A percentile compares a stretch with the other conserved stretches of the same genome.
phyloP scores from a whole-genome alignment of 306 rosid genomes.

The Corylus avellana region DNA sequence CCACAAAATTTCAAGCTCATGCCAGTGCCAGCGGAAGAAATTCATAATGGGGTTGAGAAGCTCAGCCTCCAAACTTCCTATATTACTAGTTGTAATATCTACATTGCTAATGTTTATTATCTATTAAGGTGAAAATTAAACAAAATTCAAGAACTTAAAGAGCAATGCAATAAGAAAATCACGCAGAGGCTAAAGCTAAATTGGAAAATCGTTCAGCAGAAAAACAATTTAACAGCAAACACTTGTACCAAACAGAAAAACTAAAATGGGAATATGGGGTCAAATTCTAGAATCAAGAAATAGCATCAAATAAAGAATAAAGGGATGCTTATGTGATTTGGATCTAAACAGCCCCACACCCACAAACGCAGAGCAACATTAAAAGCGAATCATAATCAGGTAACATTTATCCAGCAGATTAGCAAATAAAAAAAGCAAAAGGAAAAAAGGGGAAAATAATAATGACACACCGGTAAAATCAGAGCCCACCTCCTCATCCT shows the following conservation, averaged over 20 bases:
- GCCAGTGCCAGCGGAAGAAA: constrained; percentile 20
- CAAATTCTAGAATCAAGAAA: constrained; percentile 5
- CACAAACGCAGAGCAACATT: background rate
- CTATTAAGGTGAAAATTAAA: background rate
- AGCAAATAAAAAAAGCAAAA: constrained; percentile 19
- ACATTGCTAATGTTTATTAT: background rate
- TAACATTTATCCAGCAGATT: constrained; percentile 14
- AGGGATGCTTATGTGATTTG: background rate
- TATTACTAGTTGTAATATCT: background rate
- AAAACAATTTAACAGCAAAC: constrained; percentile 1
- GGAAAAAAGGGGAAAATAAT: constrained; percentile 10
- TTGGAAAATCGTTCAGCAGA: background rate
- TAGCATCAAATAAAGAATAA: background rate
- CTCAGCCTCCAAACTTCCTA: constrained; percentile 5
- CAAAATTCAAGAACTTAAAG: background rate
- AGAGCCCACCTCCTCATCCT: constrained; percentile 41
- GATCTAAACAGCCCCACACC: constrained; percentile 15
- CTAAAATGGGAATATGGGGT: constrained; percentile 23
- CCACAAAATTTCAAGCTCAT: constrained; percentile 6
- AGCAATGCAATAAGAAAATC: background rate
- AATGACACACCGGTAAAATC: constrained; percentile 49
- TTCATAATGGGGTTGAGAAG: background rate
- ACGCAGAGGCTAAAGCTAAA: constrained; percentile 4
- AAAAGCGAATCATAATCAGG: constrained; percentile 22
- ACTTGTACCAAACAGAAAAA: constrained; percentile 2